These are phyloP conservation scores for Lentinula boryana DNA, from an alignment of 768 basidiomycete genomes.

Conservation along the genomic window DNA sequence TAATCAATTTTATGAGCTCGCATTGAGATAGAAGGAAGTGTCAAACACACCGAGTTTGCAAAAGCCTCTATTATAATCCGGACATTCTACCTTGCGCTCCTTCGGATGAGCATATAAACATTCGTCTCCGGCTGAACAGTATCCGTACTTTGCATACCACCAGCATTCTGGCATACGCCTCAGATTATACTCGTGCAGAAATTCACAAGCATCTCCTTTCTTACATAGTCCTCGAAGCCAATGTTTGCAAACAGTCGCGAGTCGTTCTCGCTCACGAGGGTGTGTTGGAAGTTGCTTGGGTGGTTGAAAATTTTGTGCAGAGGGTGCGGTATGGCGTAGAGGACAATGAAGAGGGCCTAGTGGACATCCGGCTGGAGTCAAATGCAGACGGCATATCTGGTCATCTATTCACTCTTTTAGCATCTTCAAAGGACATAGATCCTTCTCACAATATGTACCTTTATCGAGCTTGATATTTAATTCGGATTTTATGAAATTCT, in stretches of 20 bases:
- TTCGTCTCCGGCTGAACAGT: slow-evolving; percentile 95
- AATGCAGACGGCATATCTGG: slow-evolving; percentile 85
- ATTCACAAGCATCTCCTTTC: slow-evolving; percentile 97
- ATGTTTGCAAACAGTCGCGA: slow-evolving; percentile 96
- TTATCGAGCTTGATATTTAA: slow-evolving; percentile 87
- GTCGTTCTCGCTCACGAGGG: slow-evolving; percentile 75
- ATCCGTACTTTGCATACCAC: slow-evolving; percentile 98
- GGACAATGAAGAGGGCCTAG: slow-evolving; percentile 91
- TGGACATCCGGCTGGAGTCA: slow-evolving; percentile 83
- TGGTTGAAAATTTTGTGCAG: slow-evolving; percentile 84
- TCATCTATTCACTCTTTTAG: slow-evolving; percentile 51
- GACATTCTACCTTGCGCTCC: slow-evolving; percentile 87
- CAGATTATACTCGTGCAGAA: slow-evolving; percentile 97
- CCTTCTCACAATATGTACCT: slow-evolving; percentile 42
- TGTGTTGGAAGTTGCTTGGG: slow-evolving; percentile 78
- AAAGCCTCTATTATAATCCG: slow-evolving; percentile 93
- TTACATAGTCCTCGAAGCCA: slow-evolving; percentile 98
- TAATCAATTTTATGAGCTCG: slow-evolving; percentile 21
- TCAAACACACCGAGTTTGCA: slow-evolving; percentile 76
- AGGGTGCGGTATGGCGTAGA: slow-evolving; percentile 85
- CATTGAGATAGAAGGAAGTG: slow-evolving; percentile 2
- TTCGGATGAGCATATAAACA: slow-evolving; percentile 96
- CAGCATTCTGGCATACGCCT: slow-evolving; percentile 98
- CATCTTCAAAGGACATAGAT: neutral
- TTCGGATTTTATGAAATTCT: slow-evolving; percentile 75